phyloP scores from a whole-genome alignment of 2,329 filamentous ascomycete genomes.

The Aspergillus terreus region DNA sequence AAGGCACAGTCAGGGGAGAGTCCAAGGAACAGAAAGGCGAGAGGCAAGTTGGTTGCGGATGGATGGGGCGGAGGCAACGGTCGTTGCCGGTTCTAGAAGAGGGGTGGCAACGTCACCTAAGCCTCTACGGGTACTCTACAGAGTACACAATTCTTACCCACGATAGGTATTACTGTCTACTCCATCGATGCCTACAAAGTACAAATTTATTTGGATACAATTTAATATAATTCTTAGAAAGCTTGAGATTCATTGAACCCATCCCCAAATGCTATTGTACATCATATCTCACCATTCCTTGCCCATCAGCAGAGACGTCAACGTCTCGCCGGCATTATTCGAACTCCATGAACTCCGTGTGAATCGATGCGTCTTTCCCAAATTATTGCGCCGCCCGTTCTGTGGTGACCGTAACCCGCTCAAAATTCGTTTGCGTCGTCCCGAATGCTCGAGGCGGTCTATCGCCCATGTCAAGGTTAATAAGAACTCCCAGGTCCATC shows the following conservation, averaged over 20 bases:
- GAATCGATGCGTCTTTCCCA: conserved; percentile 32
- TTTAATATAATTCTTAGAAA: too few species aligned
- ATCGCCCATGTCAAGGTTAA: conserved; percentile 46
- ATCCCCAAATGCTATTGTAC: background rate
- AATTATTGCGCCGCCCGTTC: conserved; percentile 31
- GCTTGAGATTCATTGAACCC: background rate
- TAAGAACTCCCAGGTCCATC: conserved; percentile 42
- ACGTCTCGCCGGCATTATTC: conserved; percentile 21
- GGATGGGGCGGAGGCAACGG: conserved; percentile 3
- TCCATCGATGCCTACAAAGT: too few species aligned
- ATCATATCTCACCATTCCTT: conserved; percentile 24
- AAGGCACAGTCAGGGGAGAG: background rate
- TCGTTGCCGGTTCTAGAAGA: conserved; percentile 5
- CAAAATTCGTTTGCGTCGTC: conserved; percentile 26
- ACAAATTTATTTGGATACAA: too few species aligned
- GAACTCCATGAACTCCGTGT: conserved; percentile 42
- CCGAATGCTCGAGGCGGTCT: conserved; percentile 39
- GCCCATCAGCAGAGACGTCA: conserved; percentile 29
- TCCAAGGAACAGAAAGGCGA: background rate
- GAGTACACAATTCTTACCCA: background rate
- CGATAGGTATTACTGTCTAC: too few species aligned
- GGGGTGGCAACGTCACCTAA: conserved; percentile 21
- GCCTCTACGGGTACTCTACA: background rate
- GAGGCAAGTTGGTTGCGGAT: background rate
- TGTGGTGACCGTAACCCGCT: conserved; percentile 25